Base-by-base conservation (phyloP, 2,329 filamentous ascomycete species). In the Cladosporium colombiae region DNA sequence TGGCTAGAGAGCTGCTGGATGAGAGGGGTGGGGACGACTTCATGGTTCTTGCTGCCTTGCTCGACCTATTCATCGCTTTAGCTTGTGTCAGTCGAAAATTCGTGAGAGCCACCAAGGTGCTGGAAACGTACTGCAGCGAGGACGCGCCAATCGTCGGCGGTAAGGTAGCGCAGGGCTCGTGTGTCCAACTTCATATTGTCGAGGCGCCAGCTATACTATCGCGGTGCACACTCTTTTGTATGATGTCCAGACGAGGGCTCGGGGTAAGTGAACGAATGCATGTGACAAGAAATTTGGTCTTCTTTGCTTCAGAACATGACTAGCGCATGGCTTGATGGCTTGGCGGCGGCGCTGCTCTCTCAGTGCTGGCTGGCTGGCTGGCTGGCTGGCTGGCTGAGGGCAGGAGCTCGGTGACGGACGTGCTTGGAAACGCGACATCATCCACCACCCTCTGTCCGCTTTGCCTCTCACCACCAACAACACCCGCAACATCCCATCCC, bases 41-140 rank as follows among this genome's bases (percentile, higher is more conserved):
- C 95, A 82, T 99, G 95, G 81, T 98, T 98, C 78, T 92, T 93
- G 80, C 91, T 96, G 75, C 93, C 94, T 80, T 89, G 89, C 79
- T 99, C 95, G 74, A 96, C 91, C 93, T 97, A 78, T 64, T 67
- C 68, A 63, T 37, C 23, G 64, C 64, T 66, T 66, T 66, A 66
- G 64, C 59, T 56, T 66, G 62, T 60, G 63, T 65, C 63, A 65
- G 63, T 65, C 63, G 63, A 59, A 65, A 59, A 60, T 31, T 37
- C 40, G 18, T 60, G 53, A 18, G 56, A 52, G 56, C 63, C 61
- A 63, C 35, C 33, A 63, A 63, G 61, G 61, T 63, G 50, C 49
- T 63, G 18, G 31, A 29, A 67, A 79, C 88, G 68, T 89, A 96
- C 94, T 74, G 92, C 95, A 76, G 92, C 90, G 68, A 99, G 89